Evolutionary conservation across 176 grass and related monocot genomes (phyloP).

Genomic region (Musa acuminata): DNA sequence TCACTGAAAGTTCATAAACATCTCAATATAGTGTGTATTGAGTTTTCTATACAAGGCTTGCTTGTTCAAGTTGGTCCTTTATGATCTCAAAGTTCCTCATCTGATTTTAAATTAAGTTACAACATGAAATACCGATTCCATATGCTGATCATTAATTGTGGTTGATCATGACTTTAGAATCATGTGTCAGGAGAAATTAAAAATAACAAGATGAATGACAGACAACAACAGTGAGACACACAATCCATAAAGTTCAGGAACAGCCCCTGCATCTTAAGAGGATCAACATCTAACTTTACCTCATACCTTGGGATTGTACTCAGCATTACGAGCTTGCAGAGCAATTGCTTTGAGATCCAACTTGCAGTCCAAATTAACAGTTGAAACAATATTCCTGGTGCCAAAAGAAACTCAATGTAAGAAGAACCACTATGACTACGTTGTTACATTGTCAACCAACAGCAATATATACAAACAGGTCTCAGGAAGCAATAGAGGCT

Average conservation of each 20-base stretch:
- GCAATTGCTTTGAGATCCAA: constrained; percentile 67
- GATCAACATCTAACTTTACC: background rate
- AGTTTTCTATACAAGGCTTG: no score
- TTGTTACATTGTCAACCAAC: background rate
- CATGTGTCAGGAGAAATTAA: background rate
- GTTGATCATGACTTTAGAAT: background rate
- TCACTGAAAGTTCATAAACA: no score
- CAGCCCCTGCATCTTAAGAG: no score
- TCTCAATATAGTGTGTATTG: no score
- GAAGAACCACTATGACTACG: background rate
- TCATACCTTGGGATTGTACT: constrained; percentile 83
- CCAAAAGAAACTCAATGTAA: background rate
- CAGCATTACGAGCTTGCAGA: constrained; percentile 57
- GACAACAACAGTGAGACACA: background rate
- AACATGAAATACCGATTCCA: background rate
- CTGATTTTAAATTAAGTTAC: background rate
- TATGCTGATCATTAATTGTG: background rate
- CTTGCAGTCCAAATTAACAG: constrained; percentile 53
- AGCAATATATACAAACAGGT: background rate
- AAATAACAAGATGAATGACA: constrained; percentile 4
- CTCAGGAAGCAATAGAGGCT: no score
- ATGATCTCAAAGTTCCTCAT: no score
- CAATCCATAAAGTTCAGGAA: background rate
- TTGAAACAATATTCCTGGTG: constrained; percentile 76
- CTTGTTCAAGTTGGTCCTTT: no score